phyloP scores from a whole-genome alignment of 2,329 filamentous ascomycete species.

The Hypoxylon sp. region DNA sequence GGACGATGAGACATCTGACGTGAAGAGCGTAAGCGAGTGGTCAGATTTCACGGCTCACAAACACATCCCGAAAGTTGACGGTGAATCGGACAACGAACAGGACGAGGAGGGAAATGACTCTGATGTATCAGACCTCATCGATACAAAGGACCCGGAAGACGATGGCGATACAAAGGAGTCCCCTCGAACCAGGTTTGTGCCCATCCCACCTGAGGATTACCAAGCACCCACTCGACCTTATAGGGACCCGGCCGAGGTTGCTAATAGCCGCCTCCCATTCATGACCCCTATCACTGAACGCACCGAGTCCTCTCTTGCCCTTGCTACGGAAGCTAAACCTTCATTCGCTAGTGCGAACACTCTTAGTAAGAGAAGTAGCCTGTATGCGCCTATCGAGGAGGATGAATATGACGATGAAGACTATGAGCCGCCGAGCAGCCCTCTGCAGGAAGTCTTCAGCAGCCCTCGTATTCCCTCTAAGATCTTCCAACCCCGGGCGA shows the following conservation, averaged over 20 bases:
- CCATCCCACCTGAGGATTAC: constrained; percentile 87
- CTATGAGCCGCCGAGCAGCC: constrained; percentile 71
- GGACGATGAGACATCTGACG: constrained; percentile 65
- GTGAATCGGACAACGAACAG: constrained; percentile 48
- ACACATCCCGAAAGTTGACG: constrained; percentile 68
- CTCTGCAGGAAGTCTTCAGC: constrained; percentile 74
- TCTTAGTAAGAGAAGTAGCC: constrained; percentile 69
- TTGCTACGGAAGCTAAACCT: constrained; percentile 69
- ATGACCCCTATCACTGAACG: constrained; percentile 99
- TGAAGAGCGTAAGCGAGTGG: constrained; percentile 81
- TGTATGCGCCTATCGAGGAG: constrained; percentile 48
- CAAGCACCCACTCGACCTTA: constrained; percentile 82
- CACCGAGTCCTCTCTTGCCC: constrained; percentile 86
- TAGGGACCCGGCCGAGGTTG: constrained; percentile 81
- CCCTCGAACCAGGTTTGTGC: constrained; percentile 76
- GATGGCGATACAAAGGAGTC: constrained; percentile 54
- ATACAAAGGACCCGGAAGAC: constrained; percentile 39
- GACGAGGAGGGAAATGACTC: constrained; percentile 52
- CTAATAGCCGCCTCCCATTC: constrained; percentile 93
- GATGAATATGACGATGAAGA: constrained; percentile 51
- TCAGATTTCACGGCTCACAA: constrained; percentile 85
- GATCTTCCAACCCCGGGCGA: constrained; percentile 63
- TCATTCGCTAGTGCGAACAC: constrained; percentile 78
- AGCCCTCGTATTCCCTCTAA: constrained; percentile 61
- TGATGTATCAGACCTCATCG: constrained; percentile 43